Evolutionary conservation across 2,329 filamentous ascomycete species (phyloP), one percentile per base, ranked within the genome.

Genomic region (Venturia asperata): DNA sequence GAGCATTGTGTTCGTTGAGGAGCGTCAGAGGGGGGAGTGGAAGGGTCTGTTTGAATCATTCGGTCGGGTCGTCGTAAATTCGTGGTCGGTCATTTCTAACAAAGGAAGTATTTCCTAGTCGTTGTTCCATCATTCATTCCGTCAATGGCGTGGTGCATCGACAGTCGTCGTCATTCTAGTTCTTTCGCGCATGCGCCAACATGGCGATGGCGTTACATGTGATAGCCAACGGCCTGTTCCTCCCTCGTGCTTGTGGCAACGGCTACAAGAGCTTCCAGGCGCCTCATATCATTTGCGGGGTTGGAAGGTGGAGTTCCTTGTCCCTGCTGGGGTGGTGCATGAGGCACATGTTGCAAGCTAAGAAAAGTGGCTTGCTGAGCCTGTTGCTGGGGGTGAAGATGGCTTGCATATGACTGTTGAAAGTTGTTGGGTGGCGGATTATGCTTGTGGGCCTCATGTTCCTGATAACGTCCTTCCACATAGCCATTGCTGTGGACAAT

Each of bases 211-310:
- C 52, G 27, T 58, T 58, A 58, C 52, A 58, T 58, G 27, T 58
- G 52, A 58, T 58, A 58, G 19, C 52, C 30, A 37, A 58, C 52
- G 37, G 52, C 52, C 52, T 58, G 52, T 27, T 58, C 60, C 15
- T 61, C 60, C 21, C 42, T 45, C 37, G 60, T 45, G 37, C 60
- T 61, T 21, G 85, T 87, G 5, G 85, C 85, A 52, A 87, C 85
- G 5, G 85, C 85, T n/a, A 87, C 85, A 10, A 88, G 78, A 30
- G 85, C 83, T 67, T 87, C 83, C 5, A 88, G 74, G 47, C 84
- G 78, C 61, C 80, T 77, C 81, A 86, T 82, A 52, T 83, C 81
- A 49, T 78, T 77, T 39, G 74, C 72, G 5, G 76, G 67, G 69
- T 66, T 77, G 62, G 67, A 74, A 58, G 76, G 74, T 1, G 73